These are phyloP conservation scores for Eucalyptus erythrocorys DNA, from an alignment of 345 rosid species.

Conservation along the genomic window DNA sequence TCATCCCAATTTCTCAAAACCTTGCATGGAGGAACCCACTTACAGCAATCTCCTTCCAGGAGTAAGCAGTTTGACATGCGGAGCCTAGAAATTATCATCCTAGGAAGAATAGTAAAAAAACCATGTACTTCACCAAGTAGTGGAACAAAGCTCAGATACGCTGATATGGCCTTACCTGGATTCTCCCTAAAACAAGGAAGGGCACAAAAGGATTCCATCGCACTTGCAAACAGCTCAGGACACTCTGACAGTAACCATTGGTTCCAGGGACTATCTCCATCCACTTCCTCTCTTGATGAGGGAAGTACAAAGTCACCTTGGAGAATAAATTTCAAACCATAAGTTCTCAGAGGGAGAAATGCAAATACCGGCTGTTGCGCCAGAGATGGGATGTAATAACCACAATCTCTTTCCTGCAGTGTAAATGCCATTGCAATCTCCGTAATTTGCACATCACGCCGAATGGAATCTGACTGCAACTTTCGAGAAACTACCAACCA, in stretches of 20 bases:
- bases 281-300: constrained; percentile 97
- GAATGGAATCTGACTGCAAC: constrained; percentile 43
- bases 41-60: constrained; percentile 58
- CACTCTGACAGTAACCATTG: constrained; percentile 76
- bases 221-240: constrained; percentile 68
- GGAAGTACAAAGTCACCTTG: constrained; percentile 97
- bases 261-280: constrained; percentile 93
- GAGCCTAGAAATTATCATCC: constrained; percentile 52
- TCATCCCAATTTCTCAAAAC: constrained; percentile 89
- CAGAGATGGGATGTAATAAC: constrained; percentile 49
- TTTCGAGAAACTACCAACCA: constrained; percentile 90
- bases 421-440: constrained; percentile 84
- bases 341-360: constrained; percentile 90
- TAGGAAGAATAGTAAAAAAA: constrained; percentile 75
- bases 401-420: constrained; percentile 45
- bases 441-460: constrained; percentile 54
- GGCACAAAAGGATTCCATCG: constrained; percentile 53
- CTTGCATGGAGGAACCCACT: constrained; percentile 93
- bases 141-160: constrained; percentile 85
- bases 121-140: constrained; percentile 95
- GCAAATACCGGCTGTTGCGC: constrained; percentile 88
- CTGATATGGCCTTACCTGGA: constrained; percentile 75
- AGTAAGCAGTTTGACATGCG: constrained; percentile 69
- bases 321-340: constrained; percentile 87
- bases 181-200: constrained; percentile 74